Percentiles rank a stretch among this genome's conserved stretches.
Conservation (phyloP, 1,284 basidiomycete species). For the Gomphus bonarii region DNA sequence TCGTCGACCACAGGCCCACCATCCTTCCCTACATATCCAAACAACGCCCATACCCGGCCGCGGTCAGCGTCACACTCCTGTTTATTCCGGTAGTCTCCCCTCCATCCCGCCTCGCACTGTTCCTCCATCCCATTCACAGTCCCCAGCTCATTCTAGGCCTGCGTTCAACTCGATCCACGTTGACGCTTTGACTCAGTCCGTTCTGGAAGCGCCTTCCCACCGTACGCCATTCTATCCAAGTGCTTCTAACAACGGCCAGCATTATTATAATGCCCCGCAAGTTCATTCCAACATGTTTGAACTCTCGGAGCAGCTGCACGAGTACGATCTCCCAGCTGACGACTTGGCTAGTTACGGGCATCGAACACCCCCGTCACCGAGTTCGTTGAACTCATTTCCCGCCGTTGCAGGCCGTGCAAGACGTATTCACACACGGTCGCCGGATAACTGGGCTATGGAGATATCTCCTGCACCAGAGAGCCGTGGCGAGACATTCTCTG, state of each 20-base stretch:
- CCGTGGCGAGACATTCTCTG: conserved; percentile 2
- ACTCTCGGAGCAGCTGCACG: conserved; percentile 18
- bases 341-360: conserved; percentile 6
- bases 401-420: conserved; percentile 11
- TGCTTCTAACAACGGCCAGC: conserved; percentile 16
- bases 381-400: conserved; percentile 12
- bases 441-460: conserved; percentile 10
- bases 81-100: conserved; percentile 22
- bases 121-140: conserved; percentile 53
- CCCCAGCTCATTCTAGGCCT: conserved; percentile 24
- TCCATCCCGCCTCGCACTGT: conserved; percentile 44
- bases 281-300: conserved; percentile 16
- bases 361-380: conserved; percentile 8
- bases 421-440: conserved; percentile 8
- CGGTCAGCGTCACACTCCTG: conserved; percentile 21
- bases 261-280: conserved; percentile 17
- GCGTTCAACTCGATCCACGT: conserved; percentile 25
- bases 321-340: conserved; percentile 24
- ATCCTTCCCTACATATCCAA: conserved; percentile 35
- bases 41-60: conserved; percentile 17
- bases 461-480: conserved; percentile 7
- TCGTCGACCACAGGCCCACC: conserved; percentile 59
- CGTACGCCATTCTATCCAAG: conserved; percentile 43
- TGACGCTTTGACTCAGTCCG: conserved; percentile 20
- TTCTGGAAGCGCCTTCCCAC: conserved; percentile 44